Percentiles rank a stretch among this genome's conserved stretches.
Evolutionary conservation across 2,329 filamentous ascomycete genomes (phyloP).

Genomic region (Xylaria hypoxylon): DNA sequence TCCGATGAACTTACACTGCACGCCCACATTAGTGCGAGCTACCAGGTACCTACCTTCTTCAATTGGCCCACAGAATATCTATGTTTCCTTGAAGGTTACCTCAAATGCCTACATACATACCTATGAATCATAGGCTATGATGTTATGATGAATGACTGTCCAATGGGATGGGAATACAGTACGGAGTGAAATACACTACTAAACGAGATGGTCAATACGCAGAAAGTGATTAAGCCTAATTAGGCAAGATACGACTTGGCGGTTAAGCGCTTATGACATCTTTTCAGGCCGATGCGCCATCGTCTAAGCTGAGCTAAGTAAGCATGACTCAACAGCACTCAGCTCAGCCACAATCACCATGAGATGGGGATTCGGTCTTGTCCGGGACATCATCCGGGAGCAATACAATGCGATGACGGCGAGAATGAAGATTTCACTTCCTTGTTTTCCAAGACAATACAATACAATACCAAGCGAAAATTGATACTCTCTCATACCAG

Average conservation of each 20-base stretch:
- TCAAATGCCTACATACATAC: too few relatives aligned
- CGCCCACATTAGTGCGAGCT: constrained; percentile 10
- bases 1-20: neutral
- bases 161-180: neutral
- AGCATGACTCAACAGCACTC: constrained; percentile 31
- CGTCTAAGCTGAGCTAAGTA: neutral
- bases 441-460: neutral
- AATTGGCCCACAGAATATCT: too few relatives aligned
- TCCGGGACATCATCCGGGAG: neutral
- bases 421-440: neutral
- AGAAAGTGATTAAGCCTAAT: constrained; percentile 3
- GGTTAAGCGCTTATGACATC: constrained; percentile 27
- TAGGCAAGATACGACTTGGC: neutral
- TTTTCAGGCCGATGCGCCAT: constrained; percentile 6
- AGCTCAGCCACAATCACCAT: constrained; percentile 30
- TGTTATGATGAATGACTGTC: neutral
- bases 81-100: too few relatives aligned
- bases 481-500: too few relatives aligned
- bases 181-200: neutral
- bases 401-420: neutral
- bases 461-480: neutral
- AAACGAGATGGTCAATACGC: neutral
- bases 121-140: neutral
- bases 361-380: constrained; percentile 7
- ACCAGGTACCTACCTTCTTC: neutral